phyloP scores from a whole-genome alignment of 1,284 basidiomycete genomes.

The Fomes fomentarius region DNA sequence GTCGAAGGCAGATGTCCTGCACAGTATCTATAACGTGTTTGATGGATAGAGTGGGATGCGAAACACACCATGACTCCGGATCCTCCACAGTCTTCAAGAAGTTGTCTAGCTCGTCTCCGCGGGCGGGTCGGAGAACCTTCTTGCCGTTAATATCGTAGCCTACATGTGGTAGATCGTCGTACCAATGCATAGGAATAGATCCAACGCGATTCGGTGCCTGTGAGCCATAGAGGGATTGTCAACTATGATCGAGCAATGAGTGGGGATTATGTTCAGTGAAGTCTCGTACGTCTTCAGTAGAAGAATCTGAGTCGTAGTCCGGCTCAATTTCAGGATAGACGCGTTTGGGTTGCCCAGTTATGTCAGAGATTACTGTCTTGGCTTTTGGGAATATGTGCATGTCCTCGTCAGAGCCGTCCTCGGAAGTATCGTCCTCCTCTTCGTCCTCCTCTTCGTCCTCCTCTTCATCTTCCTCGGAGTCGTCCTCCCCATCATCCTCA shows the following conservation, averaged over 20 bases:
- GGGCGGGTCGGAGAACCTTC: constrained; percentile 92
- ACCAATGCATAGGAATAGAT: constrained; percentile 97
- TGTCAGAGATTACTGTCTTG: constrained; percentile 73
- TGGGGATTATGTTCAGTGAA: constrained; percentile 22
- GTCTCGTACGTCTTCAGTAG: constrained; percentile 89
- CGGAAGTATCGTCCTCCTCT: constrained; percentile 38
- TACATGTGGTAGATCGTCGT: constrained; percentile 99
- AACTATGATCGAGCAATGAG: background rate
- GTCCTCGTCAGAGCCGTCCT: constrained; percentile 41
- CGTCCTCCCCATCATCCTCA: constrained; percentile 41
- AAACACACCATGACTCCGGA: constrained; percentile 78
- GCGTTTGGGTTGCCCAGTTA: constrained; percentile 88
- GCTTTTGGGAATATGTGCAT: constrained; percentile 61
- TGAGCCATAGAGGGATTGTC: background rate
- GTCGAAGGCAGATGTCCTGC: constrained; percentile 92
- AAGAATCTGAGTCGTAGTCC: constrained; percentile 96
- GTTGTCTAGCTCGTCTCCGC: constrained; percentile 96
- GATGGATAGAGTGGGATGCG: background rate
- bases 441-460: constrained; percentile 38
- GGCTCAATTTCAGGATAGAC: constrained; percentile 96
- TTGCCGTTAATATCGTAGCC: constrained; percentile 97
- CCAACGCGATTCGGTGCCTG: constrained; percentile 94
- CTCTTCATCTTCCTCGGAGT: constrained; percentile 41
- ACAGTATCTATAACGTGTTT: background rate
- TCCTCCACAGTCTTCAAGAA: constrained; percentile 96